Evolutionary conservation across 805 yeast species (phyloP).

Genomic region (Candida insectalens): DNA sequence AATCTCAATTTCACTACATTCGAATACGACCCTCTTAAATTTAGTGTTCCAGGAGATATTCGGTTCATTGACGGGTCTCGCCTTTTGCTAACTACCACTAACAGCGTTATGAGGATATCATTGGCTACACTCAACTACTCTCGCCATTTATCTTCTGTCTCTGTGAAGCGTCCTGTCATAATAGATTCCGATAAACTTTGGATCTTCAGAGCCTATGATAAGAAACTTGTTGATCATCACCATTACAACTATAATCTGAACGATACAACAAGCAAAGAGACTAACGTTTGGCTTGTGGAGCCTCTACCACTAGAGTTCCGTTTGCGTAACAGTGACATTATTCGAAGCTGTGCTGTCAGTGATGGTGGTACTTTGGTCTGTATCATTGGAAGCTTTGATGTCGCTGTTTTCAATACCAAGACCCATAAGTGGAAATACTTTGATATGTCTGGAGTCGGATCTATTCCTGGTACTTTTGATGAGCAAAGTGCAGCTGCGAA

Average conservation of each 20-base stretch:
- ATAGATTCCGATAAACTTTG: slow-evolving; percentile 29
- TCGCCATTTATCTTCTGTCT: slow-evolving; percentile 12
- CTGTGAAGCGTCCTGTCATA: slow-evolving; percentile 31
- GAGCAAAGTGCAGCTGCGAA: slow-evolving; percentile 24
- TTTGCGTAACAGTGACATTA: slow-evolving; percentile 33
- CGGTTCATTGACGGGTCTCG: slow-evolving; percentile 22
- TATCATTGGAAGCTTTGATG: slow-evolving; percentile 37
- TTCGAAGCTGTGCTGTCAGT: slow-evolving; percentile 29
- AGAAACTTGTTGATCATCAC: slow-evolving; percentile 29
- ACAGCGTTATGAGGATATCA: slow-evolving; percentile 21
- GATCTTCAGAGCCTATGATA: slow-evolving; percentile 38
- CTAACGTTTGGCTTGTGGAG: slow-evolving; percentile 36
- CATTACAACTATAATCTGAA: slow-evolving; percentile 12
- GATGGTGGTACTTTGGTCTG: slow-evolving; percentile 40
- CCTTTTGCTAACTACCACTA: slow-evolving; percentile 21
- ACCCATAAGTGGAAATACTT: slow-evolving; percentile 39
- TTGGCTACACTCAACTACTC: slow-evolving; percentile 18
- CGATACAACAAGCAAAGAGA: slow-evolving; percentile 24
- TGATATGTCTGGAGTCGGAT: no score
- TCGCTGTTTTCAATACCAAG: slow-evolving; percentile 30
- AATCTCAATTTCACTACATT: slow-evolving; percentile 32
- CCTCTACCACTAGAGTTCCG: slow-evolving; percentile 35
- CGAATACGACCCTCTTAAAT: slow-evolving; percentile 20
- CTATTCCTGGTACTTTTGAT: slow-evolving; percentile 17
- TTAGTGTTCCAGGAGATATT: slow-evolving; percentile 11